Evolutionary conservation across 768 basidiomycete species (phyloP), one percentile per base, ranked within the genome.

Genomic region (Tylopilus balloui): DNA sequence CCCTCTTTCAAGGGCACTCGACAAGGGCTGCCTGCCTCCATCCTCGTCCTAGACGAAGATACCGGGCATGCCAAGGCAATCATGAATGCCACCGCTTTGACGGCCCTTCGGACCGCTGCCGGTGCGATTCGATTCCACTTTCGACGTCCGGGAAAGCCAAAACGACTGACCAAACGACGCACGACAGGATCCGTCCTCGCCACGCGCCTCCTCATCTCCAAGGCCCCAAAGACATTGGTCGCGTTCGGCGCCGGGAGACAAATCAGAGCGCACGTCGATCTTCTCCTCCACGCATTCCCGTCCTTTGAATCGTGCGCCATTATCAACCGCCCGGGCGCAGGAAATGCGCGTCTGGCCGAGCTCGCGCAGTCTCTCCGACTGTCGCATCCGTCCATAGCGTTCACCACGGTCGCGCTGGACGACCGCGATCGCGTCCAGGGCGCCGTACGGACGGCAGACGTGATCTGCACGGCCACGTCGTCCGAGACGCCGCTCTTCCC

Each of bases 61-160:
- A 82, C 78, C 0, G 92, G 92, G 1, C 69, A 70, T 0, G 76
- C 84, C n/a, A 84, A 77, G 53, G 90, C 86, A 0, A 69, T 94
- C 28, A 68, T 95, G 17, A 94, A 94, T 60, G 86, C 92, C 1
- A 71, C 83, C 24, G 74, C 73, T 32, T 68, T 94, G 57, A 94
- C 92, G 2, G 86, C 91, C 6, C 66, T 92, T 25, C 68, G 92
- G 36, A 95, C 87, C 48, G 90, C 90, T 43, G 87, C 87, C 53
- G 87, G 90, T 85, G 51, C 50, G 68, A 47, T 45, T 15, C 1
- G 2, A 31, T n/a, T 25, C 14, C 15, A 3, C 15, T 12, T 37
- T 13, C 11, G 25, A 24, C n/a, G 13, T 49, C 23, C n/a, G n/a
- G n/a, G n/a, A n/a, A n/a, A n/a, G n/a, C n/a, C n/a, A n/a, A 41